Evolutionary conservation across 305 asterid species (phyloP).

Genomic region (Fraxinus angustifolia): DNA sequence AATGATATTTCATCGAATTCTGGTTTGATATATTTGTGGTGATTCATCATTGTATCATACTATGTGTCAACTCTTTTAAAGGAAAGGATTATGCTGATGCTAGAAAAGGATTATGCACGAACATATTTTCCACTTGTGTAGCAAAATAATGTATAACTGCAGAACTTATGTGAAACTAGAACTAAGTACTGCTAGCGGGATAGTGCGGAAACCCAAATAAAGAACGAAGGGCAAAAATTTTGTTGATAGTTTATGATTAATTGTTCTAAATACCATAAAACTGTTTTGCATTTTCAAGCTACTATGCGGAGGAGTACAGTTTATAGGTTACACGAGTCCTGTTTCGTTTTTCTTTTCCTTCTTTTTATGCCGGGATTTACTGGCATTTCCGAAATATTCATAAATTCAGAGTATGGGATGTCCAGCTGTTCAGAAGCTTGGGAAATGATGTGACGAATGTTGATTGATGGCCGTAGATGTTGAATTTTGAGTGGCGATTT

Average conservation of each 20-base stretch:
- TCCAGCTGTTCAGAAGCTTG: neutral
- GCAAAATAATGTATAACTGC: neutral
- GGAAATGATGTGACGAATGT: neutral
- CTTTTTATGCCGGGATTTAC: neutral
- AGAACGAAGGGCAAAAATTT: neutral
- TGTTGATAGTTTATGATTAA: neutral
- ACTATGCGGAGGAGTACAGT: neutral
- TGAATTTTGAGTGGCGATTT: neutral
- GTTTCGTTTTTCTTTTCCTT: neutral
- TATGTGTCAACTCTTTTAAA: neutral
- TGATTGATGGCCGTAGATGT: neutral
- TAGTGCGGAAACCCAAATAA: neutral
- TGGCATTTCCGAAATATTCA: neutral
- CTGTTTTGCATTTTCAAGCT: neutral
- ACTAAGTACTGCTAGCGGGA: neutral
- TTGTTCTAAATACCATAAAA: neutral
- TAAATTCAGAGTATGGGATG: neutral
- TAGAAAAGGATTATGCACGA: neutral
- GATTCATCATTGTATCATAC: neutral
- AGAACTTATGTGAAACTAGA: neutral
- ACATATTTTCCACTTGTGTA: neutral
- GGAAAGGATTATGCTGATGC: neutral
- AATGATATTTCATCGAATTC: neutral
- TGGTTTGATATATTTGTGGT: neutral
- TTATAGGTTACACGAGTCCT: neutral